Percentiles rank a stretch among this genome's conserved stretches.
phyloP scores from a whole-genome alignment of 1,139 yeast species.

The Geotrichum cucujoidarum region DNA sequence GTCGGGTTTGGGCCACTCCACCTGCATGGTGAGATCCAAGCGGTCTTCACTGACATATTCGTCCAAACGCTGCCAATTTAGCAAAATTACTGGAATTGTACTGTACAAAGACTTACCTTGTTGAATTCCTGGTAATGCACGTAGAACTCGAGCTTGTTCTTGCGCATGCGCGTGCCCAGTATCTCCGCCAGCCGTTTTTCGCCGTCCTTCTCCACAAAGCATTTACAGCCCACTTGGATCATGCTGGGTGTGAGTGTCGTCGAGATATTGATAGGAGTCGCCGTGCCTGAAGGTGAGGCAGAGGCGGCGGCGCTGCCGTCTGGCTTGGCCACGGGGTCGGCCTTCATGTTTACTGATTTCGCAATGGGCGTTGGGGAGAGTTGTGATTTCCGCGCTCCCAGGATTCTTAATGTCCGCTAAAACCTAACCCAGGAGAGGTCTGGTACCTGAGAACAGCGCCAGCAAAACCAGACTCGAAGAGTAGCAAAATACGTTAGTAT shows the following conservation, averaged over 20 bases:
- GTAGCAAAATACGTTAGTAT: no score
- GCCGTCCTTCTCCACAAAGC: conserved; percentile 74
- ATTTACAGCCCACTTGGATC: conserved; percentile 58
- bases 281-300: conserved; percentile 1
- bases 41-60: conserved; percentile 82
- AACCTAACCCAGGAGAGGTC: no score
- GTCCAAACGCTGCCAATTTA: conserved; percentile 55
- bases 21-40: conserved; percentile 62
- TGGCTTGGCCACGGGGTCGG: conserved; percentile 3
- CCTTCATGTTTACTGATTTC: no score
- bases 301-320: conserved; percentile 5
- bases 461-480: no score
- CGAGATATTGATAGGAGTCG: conserved; percentile 7
- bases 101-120: conserved; percentile 38
- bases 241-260: conserved; percentile 13
- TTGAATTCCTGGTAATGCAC: conserved; percentile 94
- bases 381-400: no score
- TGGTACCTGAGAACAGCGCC: no score
- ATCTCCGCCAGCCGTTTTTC: conserved; percentile 80
- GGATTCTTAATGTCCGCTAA: no score
- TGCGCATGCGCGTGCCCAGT: conserved; percentile 67
- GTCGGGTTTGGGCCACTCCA: conserved; percentile 61
- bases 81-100: background rate
- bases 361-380: no score
- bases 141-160: conserved; percentile 75